Conservation (phyloP, 139 green algal genomes). For the Chlamydomonas incerta region DNA sequence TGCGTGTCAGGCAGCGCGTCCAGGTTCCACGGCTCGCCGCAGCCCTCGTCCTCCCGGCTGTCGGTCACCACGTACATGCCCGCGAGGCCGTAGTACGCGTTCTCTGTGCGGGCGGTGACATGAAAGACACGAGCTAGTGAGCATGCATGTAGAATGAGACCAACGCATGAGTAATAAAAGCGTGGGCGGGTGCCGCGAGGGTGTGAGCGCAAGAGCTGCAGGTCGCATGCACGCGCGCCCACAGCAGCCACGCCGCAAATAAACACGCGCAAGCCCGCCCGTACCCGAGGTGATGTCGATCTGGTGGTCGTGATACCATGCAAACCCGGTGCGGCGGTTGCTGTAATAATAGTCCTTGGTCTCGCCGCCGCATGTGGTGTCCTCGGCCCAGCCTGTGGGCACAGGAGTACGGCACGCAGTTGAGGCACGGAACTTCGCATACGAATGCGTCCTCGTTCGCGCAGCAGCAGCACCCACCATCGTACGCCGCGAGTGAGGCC, state of each 20-base stretch:
- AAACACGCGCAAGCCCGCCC: too few species aligned
- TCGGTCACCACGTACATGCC: constrained; percentile 10
- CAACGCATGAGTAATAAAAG: too few species aligned
- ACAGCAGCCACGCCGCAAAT: too few species aligned
- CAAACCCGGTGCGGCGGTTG: background rate
- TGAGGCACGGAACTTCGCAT: too few species aligned
- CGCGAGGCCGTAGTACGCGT: background rate
- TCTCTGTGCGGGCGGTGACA: background rate
- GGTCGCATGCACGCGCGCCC: too few species aligned
- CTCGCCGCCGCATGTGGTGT: constrained; percentile 11
- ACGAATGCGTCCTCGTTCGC: too few species aligned
- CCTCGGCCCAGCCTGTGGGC: constrained; percentile 19
- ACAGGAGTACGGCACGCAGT: too few species aligned
- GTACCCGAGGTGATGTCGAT: constrained; percentile 5
- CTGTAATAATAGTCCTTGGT: constrained; percentile 32
- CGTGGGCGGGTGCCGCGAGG: too few species aligned
- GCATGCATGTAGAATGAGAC: background rate
- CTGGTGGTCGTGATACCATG: constrained; percentile 26
- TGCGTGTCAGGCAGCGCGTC: background rate
- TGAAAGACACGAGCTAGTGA: background rate
- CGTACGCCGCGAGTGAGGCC: background rate
- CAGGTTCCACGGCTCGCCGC: constrained; percentile 20
- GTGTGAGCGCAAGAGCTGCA: background rate
- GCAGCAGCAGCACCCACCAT: background rate
- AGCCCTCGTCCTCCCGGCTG: background rate